phyloP scores from a whole-genome alignment of 2,329 filamentous ascomycete genomes.

The Sporothrix protearum region DNA sequence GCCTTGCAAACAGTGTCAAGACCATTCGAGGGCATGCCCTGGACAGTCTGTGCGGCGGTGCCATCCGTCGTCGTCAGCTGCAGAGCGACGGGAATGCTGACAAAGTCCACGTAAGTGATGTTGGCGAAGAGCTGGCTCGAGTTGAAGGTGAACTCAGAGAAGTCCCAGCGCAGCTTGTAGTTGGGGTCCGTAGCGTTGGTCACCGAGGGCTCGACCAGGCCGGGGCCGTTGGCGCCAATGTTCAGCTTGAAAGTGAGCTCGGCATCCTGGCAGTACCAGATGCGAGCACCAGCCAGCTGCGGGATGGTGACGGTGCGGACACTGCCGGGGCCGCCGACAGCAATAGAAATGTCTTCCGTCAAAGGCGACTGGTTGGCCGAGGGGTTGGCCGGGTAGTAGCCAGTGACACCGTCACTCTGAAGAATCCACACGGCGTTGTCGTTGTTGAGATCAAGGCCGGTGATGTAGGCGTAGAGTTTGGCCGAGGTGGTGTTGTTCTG shows the following conservation, averaged over 20 bases:
- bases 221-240: constrained; percentile 53
- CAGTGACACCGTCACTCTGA: constrained; percentile 60
- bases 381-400: constrained; percentile 63
- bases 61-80: constrained; percentile 48
- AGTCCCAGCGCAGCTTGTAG: constrained; percentile 60
- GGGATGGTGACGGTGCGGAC: constrained; percentile 62
- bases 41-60: constrained; percentile 42
- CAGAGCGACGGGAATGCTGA: constrained; percentile 61
- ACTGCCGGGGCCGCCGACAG: constrained; percentile 58
- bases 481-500: constrained; percentile 62
- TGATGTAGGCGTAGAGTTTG: constrained; percentile 66
- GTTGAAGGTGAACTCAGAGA: constrained; percentile 68
- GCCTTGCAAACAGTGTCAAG: constrained; percentile 45
- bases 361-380: constrained; percentile 49
- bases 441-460: constrained; percentile 59
- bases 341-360: constrained; percentile 58
- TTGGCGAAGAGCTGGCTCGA: constrained; percentile 60
- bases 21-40: constrained; percentile 48
- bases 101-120: constrained; percentile 73
- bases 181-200: constrained; percentile 63
- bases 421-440: constrained; percentile 60
- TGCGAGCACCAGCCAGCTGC: constrained; percentile 64
- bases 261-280: constrained; percentile 64
- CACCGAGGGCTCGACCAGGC: constrained; percentile 70
- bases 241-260: constrained; percentile 68